Percentiles rank a stretch among this genome's conserved stretches.
Conservation (phyloP, 305 asterid species). For the Caryopteris hybrid region DNA sequence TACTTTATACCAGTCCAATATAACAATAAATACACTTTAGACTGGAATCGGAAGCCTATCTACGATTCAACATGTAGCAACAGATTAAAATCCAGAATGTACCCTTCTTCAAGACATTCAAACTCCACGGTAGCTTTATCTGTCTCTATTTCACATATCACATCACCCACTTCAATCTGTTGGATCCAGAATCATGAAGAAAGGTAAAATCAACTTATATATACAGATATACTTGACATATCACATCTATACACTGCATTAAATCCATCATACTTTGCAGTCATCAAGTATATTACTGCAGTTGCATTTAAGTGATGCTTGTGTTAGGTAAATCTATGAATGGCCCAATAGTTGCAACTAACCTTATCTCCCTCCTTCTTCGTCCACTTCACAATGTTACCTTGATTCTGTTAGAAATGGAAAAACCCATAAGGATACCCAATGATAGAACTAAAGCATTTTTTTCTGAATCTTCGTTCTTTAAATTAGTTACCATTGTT, state of each 20-base stretch:
- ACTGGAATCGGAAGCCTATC: constrained; percentile 13
- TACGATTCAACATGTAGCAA: constrained; percentile 6
- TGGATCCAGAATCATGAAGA: constrained; percentile 30
- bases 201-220: constrained; percentile 15
- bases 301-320: background rate
- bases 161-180: constrained; percentile 94
- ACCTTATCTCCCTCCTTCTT: constrained; percentile 99
- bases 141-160: constrained; percentile 92
- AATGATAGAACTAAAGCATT: background rate
- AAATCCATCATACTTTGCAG: constrained; percentile 8
- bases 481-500: constrained; percentile 76
- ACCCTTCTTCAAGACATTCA: constrained; percentile 98
- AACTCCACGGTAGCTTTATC: constrained; percentile 97
- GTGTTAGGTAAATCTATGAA: constrained; percentile 3
- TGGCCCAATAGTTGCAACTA: constrained; percentile 31
- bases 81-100: constrained; percentile 24
- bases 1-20: background rate
- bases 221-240: constrained; percentile 6
- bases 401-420: constrained; percentile 72
- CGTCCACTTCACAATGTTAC: constrained; percentile 87
- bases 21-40: background rate
- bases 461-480: background rate
- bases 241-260: background rate
- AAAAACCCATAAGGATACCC: constrained; percentile 21
- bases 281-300: constrained; percentile 11